These are phyloP conservation scores for Rubroshorea leprosula DNA, from an alignment of 345 rosid genomes.

Conservation along the genomic window DNA sequence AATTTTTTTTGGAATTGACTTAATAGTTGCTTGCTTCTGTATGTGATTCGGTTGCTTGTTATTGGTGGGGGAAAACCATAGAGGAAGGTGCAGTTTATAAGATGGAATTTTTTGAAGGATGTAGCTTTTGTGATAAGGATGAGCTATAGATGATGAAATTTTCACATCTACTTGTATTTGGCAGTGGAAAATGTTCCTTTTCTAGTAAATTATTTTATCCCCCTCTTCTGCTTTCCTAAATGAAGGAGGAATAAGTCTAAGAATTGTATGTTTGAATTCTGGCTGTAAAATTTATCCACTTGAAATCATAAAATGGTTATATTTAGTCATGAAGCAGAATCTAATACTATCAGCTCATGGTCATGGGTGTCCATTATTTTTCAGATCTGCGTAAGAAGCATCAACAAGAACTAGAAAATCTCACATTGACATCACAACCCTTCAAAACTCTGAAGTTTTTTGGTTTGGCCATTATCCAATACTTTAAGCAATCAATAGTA, in stretches of 20 bases:
- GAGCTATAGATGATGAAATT: too few species aligned
- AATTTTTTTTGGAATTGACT: background rate
- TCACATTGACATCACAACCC: constrained; percentile 65
- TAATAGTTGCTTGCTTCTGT: background rate
- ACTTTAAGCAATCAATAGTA: constrained; percentile 39
- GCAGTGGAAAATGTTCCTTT: background rate
- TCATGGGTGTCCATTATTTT: constrained; percentile 10
- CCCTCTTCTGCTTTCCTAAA: background rate
- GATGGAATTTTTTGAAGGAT: background rate
- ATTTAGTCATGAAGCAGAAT: background rate
- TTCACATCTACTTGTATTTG: background rate
- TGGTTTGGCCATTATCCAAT: constrained; percentile 47
- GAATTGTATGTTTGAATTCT: background rate
- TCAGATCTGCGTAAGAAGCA: constrained; percentile 42
- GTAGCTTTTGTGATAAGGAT: background rate
- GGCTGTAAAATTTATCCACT: background rate
- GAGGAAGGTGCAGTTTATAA: background rate
- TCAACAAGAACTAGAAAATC: constrained; percentile 42
- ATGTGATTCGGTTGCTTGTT: background rate
- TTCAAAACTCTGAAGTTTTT: constrained; percentile 63
- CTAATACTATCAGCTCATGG: constrained; percentile 5
- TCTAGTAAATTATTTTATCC: background rate
- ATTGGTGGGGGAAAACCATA: background rate
- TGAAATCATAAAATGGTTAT: background rate
- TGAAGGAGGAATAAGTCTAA: background rate